Conservation (phyloP, 2,329 filamentous ascomycete genomes). For the Fusarium pininemorale region DNA sequence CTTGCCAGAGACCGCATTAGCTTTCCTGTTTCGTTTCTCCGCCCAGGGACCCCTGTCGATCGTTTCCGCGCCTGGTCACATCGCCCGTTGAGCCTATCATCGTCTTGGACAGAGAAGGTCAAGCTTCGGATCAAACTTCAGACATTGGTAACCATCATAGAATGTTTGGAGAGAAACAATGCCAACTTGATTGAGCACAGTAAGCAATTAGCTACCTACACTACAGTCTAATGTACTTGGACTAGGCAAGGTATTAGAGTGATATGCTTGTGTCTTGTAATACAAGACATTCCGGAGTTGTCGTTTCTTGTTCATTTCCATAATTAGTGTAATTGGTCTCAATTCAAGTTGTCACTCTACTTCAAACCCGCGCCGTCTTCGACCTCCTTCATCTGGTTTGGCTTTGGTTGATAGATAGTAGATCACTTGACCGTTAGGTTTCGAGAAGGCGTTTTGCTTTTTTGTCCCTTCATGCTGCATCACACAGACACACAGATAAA, state of each 20-base stretch:
- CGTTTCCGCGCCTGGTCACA: conserved; percentile 29
- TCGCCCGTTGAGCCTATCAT: conserved; percentile 18
- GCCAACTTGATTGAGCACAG: background rate
- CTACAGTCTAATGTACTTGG: background rate
- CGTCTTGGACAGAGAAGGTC: conserved; percentile 10
- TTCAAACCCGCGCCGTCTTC: background rate
- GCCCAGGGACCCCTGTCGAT: conserved; percentile 34
- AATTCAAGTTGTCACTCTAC: background rate
- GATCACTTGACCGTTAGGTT: background rate
- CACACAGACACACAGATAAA: background rate
- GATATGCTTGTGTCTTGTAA: background rate
- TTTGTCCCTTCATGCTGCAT: conserved; percentile 1
- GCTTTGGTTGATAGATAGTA: background rate
- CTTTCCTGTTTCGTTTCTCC: conserved; percentile 39
- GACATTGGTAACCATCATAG: background rate
- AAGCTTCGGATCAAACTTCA: conserved; percentile 16
- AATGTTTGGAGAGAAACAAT: background rate
- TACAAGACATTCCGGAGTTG: conserved; percentile 4
- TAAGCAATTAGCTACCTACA: background rate
- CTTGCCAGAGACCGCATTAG: conserved; percentile 11
- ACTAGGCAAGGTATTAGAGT: background rate
- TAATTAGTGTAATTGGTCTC: background rate
- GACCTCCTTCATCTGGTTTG: background rate
- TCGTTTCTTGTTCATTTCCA: conserved; percentile 6
- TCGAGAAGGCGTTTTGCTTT: conserved; percentile 23